phyloP scores from a whole-genome alignment of 768 basidiomycete species.

The Sarcodon sp. region DNA sequence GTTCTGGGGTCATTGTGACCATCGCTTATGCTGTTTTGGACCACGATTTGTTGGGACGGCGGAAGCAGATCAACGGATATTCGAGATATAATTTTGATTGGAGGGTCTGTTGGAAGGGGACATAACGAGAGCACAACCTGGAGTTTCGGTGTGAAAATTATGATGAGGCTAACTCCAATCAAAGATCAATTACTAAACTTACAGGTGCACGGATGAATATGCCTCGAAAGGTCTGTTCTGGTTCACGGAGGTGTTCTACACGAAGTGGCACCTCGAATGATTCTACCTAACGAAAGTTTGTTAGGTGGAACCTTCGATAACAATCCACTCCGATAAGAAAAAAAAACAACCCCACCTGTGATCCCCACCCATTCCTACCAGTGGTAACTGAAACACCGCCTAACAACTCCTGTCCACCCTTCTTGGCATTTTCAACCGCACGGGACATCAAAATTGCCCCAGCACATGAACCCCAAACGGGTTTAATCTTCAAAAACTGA shows the following conservation, averaged over 20 bases:
- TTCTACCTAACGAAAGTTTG: slow-evolving; percentile 45
- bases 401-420: slow-evolving; percentile 79
- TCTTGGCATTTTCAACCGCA: slow-evolving; percentile 63
- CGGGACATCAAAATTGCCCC: slow-evolving; percentile 84
- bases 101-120: slow-evolving; percentile 31
- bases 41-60: slow-evolving; percentile 21
- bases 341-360: slow-evolving; percentile 44
- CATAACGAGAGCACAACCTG: slow-evolving; percentile 54
- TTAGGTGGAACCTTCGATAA: neutral
- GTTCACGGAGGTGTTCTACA: slow-evolving; percentile 47
- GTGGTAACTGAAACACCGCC: slow-evolving; percentile 72
- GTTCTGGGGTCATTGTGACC: slow-evolving; percentile 38
- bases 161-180: neutral
- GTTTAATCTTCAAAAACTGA: slow-evolving; percentile 55
- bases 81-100: slow-evolving; percentile 60
- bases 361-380: slow-evolving; percentile 88
- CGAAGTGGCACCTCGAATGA: slow-evolving; percentile 77
- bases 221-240: slow-evolving; percentile 56
- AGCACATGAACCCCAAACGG: slow-evolving; percentile 94
- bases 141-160: slow-evolving; percentile 1
- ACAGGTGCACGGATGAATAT: slow-evolving; percentile 94
- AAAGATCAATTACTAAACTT: slow-evolving; percentile 13
- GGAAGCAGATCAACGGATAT: slow-evolving; percentile 42
- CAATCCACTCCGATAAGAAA: neutral
- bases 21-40: slow-evolving; percentile 29